Conservation (phyloP, 169 alveolate genomes). For the Theileria equi region DNA sequence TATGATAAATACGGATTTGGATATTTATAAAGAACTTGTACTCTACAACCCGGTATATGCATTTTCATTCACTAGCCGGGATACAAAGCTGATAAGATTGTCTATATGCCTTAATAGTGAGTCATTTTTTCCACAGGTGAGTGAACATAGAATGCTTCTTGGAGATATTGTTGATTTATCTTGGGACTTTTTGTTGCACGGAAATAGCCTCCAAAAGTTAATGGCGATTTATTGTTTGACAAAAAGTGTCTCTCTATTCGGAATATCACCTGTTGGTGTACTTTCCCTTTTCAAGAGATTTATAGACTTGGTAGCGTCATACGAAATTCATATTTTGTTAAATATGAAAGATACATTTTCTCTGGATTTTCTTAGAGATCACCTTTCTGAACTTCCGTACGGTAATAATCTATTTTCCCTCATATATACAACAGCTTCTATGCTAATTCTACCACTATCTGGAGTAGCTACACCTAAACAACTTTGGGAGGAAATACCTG, state of each 20-base stretch:
- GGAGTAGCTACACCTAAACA: not conserved
- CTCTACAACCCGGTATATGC: no score
- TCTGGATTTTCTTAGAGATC: not conserved
- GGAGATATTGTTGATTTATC: no score
- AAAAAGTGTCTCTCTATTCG: not conserved
- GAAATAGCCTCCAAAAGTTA: constrained; percentile 22
- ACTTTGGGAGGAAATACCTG: not conserved
- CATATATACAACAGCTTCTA: not conserved
- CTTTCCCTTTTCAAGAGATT: constrained; percentile 9
- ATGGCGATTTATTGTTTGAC: constrained; percentile 8
- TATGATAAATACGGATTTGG: no score
- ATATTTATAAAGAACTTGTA: no score
- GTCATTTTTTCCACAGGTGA: no score
- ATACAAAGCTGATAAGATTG: not conserved
- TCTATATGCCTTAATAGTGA: no score
- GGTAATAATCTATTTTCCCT: not conserved
- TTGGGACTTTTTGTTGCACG: constrained; percentile 16
- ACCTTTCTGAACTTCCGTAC: no score
- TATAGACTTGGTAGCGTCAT: constrained; percentile 4
- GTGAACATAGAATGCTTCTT: no score
- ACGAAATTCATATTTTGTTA: constrained; percentile 5
- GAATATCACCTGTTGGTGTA: constrained; percentile 16
- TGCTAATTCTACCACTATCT: not conserved
- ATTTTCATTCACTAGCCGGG: no score
- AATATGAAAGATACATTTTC: constrained; percentile 14